Evolutionary conservation across 108 stramenopile genomes (phyloP).

Genomic region (Stephanodiscus minutulus): DNA sequence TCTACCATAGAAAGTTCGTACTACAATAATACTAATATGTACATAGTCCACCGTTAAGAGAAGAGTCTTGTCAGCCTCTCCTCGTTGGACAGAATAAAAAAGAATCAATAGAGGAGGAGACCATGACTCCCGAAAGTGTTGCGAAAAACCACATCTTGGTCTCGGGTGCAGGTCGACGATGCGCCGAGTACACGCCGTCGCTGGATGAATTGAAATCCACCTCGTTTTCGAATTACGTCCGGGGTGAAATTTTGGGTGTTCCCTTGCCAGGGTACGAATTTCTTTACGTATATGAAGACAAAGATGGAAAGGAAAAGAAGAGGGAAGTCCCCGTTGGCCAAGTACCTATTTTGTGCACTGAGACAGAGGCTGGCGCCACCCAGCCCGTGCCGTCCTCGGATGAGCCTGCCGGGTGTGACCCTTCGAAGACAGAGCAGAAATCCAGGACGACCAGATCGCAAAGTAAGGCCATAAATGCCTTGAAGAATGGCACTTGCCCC

Average conservation of each 20-base stretch:
- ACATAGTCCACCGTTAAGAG: no score
- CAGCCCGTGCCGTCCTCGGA: neutral
- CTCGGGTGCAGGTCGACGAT: slow-evolving; percentile 17
- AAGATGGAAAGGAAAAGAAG: slow-evolving; percentile 25
- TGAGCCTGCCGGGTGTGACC: neutral
- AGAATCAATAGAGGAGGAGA: neutral
- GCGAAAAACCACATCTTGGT: neutral
- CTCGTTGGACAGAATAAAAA: no score
- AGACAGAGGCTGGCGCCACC: neutral
- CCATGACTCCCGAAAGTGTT: neutral
- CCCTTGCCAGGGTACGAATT: slow-evolving; percentile 56
- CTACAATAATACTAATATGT: no score
- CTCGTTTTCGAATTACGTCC: slow-evolving; percentile 77
- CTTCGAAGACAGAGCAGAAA: neutral
- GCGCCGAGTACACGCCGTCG: slow-evolving; percentile 60
- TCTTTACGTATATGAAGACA: slow-evolving; percentile 41
- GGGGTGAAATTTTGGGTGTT: slow-evolving; percentile 59
- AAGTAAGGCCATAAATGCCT: neutral
- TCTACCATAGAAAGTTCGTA: no score
- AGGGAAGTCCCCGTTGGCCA: slow-evolving; percentile 23
- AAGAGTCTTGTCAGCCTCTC: no score
- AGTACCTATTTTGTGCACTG: slow-evolving; percentile 5
- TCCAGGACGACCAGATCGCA: neutral
- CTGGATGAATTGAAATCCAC: slow-evolving; percentile 60
- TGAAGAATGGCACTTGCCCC: slow-evolving; percentile 14